Conservation (phyloP, 495 filamentous ascomycete species). For the Apiosordaria backusii region DNA sequence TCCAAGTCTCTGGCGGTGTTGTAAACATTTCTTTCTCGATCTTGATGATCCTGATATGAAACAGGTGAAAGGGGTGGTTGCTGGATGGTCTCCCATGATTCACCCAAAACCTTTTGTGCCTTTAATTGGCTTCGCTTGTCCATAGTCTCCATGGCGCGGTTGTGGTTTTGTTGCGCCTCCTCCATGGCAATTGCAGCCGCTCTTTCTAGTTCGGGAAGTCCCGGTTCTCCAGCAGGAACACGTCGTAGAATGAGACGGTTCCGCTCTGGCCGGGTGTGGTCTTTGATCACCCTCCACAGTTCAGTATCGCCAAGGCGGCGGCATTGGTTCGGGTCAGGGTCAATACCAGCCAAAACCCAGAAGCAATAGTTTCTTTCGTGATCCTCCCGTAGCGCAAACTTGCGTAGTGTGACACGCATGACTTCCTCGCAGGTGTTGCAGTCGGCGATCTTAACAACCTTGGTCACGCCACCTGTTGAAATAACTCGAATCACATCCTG, state of each 20-base stretch:
- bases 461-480: slow-evolving; percentile 83
- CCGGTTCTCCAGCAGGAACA: slow-evolving; percentile 81
- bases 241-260: slow-evolving; percentile 87
- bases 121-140: slow-evolving; percentile 67
- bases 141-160: slow-evolving; percentile 58
- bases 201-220: slow-evolving; percentile 71
- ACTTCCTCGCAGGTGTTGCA: slow-evolving; percentile 90
- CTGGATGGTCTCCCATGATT: slow-evolving; percentile 71
- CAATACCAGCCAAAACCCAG: slow-evolving; percentile 76
- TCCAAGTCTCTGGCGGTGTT: slow-evolving; percentile 58
- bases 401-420: slow-evolving; percentile 76
- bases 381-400: slow-evolving; percentile 71
- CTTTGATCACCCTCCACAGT: slow-evolving; percentile 77
- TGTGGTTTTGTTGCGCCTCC: slow-evolving; percentile 71
- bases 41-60: slow-evolving; percentile 50
- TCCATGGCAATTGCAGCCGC: slow-evolving; percentile 81
- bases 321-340: slow-evolving; percentile 72
- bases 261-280: slow-evolving; percentile 71
- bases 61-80: slow-evolving; percentile 79
- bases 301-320: slow-evolving; percentile 78
- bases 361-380: slow-evolving; percentile 79
- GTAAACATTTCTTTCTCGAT: slow-evolving; percentile 62
- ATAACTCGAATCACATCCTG: slow-evolving; percentile 87
- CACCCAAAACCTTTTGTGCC: slow-evolving; percentile 78
- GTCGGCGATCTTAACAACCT: slow-evolving; percentile 82